Base-by-base conservation (phyloP, 1,139 yeast genomes). In the Sugiyamaella xylanicola region DNA sequence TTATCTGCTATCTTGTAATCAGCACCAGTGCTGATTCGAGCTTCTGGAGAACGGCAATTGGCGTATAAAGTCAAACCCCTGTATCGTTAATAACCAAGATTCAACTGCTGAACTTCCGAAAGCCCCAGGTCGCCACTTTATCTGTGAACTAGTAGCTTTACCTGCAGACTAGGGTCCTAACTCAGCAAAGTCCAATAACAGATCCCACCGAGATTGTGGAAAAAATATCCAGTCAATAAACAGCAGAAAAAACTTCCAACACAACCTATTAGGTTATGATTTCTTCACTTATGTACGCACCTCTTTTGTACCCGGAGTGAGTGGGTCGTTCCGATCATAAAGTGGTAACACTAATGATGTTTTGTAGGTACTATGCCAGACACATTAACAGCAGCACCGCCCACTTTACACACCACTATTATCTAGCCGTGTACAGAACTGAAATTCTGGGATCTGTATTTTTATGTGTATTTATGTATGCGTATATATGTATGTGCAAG, bases 241-340 rank as follows among this genome's bases (percentile, higher is more conserved):
- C n/a, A n/a, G n/a, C n/a, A n/a, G n/a, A 32, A 32, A 32, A 32
- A 8, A 13, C 37, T 13, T n/a, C n/a, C 13, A 32, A 32, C 4
- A 4, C 37, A 32, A 32, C 15, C 37, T 32, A 32, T 32, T 32
- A 25, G 15, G 37, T 8, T 32, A 32, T 13, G 37, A 32, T 8
- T 8, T 8, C 15, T 32, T 25, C 8, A 25, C 9, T 25, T 25
- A 25, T 25, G 29, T 25, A 25, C 29, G 9, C 29, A 25, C 29
- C 29, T 5, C 5, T 5, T 25, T 32, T 32, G 37, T 15, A 32
- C 5, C 37, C 13, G 15, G 37, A 32, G 32, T 25, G 15, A 32
- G 37, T 32, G 37, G 37, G 37, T 32, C 37, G 37, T 32, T n/a
- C 37, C 37, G 37, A 32, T 32, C 37, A 32, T 32, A 32, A 32